Evolutionary conservation across 116 monocot genomes (phyloP), one percentile per base, ranked within the genome.

Genomic region (Posidonia oceanica): DNA sequence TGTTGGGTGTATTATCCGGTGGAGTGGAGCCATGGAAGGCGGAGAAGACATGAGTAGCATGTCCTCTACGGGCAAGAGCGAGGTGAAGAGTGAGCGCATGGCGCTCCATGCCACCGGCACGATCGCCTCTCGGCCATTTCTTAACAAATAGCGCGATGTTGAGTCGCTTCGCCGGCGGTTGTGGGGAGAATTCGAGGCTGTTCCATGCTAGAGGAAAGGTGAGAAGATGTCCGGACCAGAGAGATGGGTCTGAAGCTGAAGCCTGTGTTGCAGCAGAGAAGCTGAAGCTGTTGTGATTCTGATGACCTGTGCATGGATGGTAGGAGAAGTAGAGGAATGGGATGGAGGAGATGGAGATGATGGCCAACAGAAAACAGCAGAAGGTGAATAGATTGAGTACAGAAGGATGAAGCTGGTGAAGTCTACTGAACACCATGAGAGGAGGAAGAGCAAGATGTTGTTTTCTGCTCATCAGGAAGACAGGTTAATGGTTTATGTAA

Each of bases 71-170:
- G 52, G 91, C 85, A 13, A 91, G 81, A 42, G 83, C 75, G 5
- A 78, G 71, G 67, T 91, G 91, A 52, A 91, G 85, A 23, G 91
- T 91, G 52, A 83, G 63, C 15, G 91, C 91, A 67, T 91, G 91
- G 17, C 91, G 82, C 74, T 91, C 91, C 56, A 91, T 82, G 10
- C 91, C 91, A 2, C 91, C 91, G 38, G 85, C 87, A 52, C 85
- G 85, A 42, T 74, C 74, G 6, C 48, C 66, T 1, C 59, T 74
- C 0, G 91, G 91, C 91, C 91, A 91, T 15, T 74, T 70, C 75
- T 91, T 91, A 63, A 91, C 85, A 69, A 91, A 79, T 21, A 79
- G 81, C 14, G 91, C 88, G 15, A 91, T 75, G 54, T 79, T 85
- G 79, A 91, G 88, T 61, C 37, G 67, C 40, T 60, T 72, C 13